Conservation (phyloP, 148 eudicot genomes). For the Camellia granthamiana region DNA sequence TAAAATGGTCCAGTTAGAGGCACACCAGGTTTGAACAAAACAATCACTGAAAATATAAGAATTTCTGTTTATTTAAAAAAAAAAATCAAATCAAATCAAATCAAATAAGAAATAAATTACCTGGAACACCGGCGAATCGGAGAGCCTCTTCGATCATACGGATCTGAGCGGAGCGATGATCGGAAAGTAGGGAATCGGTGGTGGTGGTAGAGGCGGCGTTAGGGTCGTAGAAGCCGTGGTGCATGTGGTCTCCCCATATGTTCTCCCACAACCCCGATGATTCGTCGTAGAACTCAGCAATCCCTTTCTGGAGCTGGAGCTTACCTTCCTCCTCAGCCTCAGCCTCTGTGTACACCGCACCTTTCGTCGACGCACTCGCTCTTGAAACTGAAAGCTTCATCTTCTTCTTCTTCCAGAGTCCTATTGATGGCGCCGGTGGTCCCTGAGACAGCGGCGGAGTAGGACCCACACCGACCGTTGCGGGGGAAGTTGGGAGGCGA, state of each 20-base stretch:
- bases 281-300: slow-evolving; percentile 83
- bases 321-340: slow-evolving; percentile 12
- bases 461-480: too few species aligned
- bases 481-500: too few species aligned
- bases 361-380: background rate
- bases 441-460: too few species aligned
- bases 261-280: slow-evolving; percentile 91
- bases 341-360: background rate
- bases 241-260: slow-evolving; percentile 99
- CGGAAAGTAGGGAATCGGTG: slow-evolving; percentile 34
- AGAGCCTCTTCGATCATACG: slow-evolving; percentile 91
- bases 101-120: slow-evolving; percentile 19
- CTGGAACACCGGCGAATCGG: slow-evolving; percentile 60
- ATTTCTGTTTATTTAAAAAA: too few species aligned
- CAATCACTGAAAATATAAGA: too few species aligned
- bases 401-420: too few species aligned
- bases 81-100: too few species aligned
- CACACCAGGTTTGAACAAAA: too few species aligned
- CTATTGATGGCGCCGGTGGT: too few species aligned
- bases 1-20: too few species aligned
- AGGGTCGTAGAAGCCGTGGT: slow-evolving; percentile 77
- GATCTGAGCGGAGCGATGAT: slow-evolving; percentile 86
- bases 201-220: slow-evolving; percentile 14
- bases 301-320: slow-evolving; percentile 61
- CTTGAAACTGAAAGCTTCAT: too few species aligned